phyloP scores from a whole-genome alignment of 1,139 yeast species.

The Entelexis paramagnoliae region DNA sequence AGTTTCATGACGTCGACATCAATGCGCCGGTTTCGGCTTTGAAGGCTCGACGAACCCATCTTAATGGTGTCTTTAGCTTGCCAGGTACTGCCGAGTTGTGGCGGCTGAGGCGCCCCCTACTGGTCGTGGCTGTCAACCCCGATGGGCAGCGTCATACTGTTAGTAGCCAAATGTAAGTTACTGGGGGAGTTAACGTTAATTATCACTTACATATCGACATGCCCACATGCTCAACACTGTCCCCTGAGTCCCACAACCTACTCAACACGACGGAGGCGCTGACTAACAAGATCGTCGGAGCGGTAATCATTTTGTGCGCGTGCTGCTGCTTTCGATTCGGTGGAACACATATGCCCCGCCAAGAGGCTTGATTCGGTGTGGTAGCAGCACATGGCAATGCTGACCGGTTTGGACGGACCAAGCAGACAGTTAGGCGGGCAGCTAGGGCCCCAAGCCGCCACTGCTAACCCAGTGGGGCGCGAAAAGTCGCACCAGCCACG shows the following conservation, averaged over 20 bases:
- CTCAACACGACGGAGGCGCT: background rate
- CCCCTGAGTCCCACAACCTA: background rate
- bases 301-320: background rate
- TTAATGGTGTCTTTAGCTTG: background rate
- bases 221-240: background rate
- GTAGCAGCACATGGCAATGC: background rate
- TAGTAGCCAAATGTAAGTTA: background rate
- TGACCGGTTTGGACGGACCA: background rate
- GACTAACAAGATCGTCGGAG: background rate
- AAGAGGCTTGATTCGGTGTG: background rate
- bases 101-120: background rate
- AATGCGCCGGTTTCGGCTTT: conserved; percentile 61
- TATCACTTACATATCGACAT: background rate
- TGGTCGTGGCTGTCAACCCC: background rate
- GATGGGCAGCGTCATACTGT: background rate
- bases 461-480: background rate
- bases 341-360: background rate
- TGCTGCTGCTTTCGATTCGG: background rate
- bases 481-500: background rate
- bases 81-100: background rate
- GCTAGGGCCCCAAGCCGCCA: background rate
- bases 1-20: conserved; percentile 96
- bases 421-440: background rate
- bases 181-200: background rate
- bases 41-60: conserved; percentile 1